Evolutionary conservation across 805 yeast species (phyloP).

Genomic region (Candida xiaguanensis): DNA sequence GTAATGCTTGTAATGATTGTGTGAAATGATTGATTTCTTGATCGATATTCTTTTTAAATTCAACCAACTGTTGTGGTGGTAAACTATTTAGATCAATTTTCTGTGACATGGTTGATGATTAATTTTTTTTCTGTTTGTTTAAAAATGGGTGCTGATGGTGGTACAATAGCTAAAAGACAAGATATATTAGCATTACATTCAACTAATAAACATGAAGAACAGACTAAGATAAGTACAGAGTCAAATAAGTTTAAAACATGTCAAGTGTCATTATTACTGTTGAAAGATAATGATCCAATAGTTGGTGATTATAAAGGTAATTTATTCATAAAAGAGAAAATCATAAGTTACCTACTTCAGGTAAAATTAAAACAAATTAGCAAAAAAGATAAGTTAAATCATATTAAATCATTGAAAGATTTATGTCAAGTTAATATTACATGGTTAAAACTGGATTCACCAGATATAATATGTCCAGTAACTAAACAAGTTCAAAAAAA

Average conservation of each 20-base stretch:
- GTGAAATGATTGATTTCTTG: slow-evolving; percentile 84
- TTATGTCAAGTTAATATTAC: slow-evolving; percentile 20
- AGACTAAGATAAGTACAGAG: slow-evolving; percentile 4
- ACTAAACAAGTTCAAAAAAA: slow-evolving; percentile 17
- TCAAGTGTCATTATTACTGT: slow-evolving; percentile 37
- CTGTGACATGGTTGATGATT: slow-evolving; percentile 10
- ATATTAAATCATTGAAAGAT: slow-evolving; percentile 23
- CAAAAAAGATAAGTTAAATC: slow-evolving; percentile 14
- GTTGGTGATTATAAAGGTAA: slow-evolving; percentile 69
- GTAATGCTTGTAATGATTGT: slow-evolving; percentile 77
- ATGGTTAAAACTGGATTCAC: slow-evolving; percentile 15
- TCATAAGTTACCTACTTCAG: slow-evolving; percentile 53
- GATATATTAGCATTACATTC: slow-evolving; percentile 40
- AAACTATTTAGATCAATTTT: slow-evolving; percentile 63
- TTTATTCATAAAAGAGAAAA: slow-evolving; percentile 59
- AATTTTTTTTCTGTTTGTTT: slow-evolving; percentile 5
- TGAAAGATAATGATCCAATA: slow-evolving; percentile 43
- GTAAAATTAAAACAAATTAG: slow-evolving; percentile 22
- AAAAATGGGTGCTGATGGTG: slow-evolving; percentile 62
- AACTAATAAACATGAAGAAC: background rate
- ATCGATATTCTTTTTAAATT: slow-evolving; percentile 78
- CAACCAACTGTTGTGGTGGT: slow-evolving; percentile 78
- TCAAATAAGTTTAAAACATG: slow-evolving; percentile 45
- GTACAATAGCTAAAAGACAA: slow-evolving; percentile 58
- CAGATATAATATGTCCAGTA: slow-evolving; percentile 29